These are phyloP conservation scores for Candida odintsovae DNA, from an alignment of 805 yeast species.

Conservation along the genomic window DNA sequence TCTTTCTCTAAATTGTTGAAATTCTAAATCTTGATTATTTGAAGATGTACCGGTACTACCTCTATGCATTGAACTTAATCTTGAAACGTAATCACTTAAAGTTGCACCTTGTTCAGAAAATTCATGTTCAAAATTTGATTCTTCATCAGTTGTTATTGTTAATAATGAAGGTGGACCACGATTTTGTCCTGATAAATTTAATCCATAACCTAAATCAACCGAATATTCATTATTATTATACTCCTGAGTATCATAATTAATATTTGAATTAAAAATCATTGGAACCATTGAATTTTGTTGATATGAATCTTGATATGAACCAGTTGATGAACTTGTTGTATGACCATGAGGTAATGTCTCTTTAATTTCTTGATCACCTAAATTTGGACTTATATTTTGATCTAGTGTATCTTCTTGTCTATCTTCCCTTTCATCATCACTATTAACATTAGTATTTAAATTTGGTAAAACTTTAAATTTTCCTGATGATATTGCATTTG, in stretches of 20 bases:
- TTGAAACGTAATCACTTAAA: background rate
- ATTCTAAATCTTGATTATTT: background rate
- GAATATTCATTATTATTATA: slow-evolving; percentile 14
- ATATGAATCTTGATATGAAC: slow-evolving; percentile 1
- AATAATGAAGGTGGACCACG: slow-evolving; percentile 24
- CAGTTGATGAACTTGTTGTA: slow-evolving; percentile 2
- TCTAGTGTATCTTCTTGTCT: too few species aligned
- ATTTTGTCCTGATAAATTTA: slow-evolving; percentile 15
- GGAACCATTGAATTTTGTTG: background rate
- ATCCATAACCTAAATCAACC: slow-evolving; percentile 22
- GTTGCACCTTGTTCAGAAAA: background rate
- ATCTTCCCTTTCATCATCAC: background rate
- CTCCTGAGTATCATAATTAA: background rate
- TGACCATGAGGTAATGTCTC: background rate
- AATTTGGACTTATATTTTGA: too few species aligned
- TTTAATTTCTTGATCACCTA: background rate
- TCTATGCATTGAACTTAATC: background rate
- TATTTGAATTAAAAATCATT: too few species aligned
- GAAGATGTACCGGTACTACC: background rate
- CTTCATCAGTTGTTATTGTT: slow-evolving; percentile 15
- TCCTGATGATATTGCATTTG: slow-evolving; percentile 45
- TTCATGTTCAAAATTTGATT: background rate
- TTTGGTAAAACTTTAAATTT: slow-evolving; percentile 29
- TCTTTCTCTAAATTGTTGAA: background rate
- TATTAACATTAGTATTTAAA: background rate